Evolutionary conservation across 139 green algal genomes (phyloP).

Genomic region (Tetraselmis chui): DNA sequence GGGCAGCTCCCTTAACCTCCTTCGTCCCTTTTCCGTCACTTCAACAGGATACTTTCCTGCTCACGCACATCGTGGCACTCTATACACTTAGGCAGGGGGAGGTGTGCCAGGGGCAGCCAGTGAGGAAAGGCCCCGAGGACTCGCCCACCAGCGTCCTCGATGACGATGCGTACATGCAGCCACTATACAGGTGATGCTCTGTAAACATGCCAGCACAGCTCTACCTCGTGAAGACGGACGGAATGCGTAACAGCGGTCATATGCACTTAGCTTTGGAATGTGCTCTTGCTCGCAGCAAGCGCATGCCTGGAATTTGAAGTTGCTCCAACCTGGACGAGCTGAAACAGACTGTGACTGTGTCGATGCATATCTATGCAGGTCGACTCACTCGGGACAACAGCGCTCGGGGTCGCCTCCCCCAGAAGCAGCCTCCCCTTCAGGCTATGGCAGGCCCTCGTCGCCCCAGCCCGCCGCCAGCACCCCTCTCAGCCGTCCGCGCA

Average conservation of each 20-base stretch:
- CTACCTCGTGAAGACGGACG: too few relatives aligned
- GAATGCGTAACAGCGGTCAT: too few relatives aligned
- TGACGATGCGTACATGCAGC: neutral
- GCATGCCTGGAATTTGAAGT: too few relatives aligned
- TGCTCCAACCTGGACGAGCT: too few relatives aligned
- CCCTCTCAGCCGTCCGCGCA: neutral
- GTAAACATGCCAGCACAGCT: too few relatives aligned
- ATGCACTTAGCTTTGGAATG: too few relatives aligned
- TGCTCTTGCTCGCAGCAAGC: too few relatives aligned
- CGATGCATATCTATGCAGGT: neutral
- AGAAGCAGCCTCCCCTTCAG: neutral
- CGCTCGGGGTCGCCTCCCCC: neutral
- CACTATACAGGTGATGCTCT: neutral
- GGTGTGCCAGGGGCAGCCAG: neutral
- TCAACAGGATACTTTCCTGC: neutral
- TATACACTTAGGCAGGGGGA: neutral
- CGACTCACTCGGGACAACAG: neutral
- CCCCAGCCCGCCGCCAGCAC: neutral
- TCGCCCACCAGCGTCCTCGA: neutral
- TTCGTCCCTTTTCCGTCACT: neutral
- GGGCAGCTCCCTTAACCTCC: too few relatives aligned
- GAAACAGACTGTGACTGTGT: too few relatives aligned
- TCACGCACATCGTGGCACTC: neutral
- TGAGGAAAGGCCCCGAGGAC: neutral
- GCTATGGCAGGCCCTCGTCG: neutral